Percentiles rank a stretch among this genome's conserved stretches.
Evolutionary conservation across 78 protist species (phyloP).

Genomic region (Guillardia theta): DNA sequence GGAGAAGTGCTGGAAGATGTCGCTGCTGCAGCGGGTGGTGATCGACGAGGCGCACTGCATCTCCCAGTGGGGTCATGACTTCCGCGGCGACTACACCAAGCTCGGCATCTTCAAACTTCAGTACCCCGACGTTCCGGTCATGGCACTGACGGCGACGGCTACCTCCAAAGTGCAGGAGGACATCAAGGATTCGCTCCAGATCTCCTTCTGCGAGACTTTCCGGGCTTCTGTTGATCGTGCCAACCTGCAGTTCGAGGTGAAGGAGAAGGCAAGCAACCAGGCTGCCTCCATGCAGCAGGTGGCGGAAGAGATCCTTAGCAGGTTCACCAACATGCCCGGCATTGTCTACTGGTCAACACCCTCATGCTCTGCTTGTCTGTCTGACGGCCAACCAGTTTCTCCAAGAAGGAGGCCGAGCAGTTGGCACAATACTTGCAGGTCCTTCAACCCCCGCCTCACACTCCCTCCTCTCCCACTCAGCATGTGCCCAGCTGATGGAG

Average conservation of each 20-base stretch:
- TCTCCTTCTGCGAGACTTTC: background rate
- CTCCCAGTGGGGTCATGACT: conserved; percentile 96
- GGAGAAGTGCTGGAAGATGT: background rate
- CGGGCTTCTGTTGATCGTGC: conserved; percentile 81
- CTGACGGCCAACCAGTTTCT: no score
- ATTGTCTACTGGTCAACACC: conserved; percentile 97
- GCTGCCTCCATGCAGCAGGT: no score
- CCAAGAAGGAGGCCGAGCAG: conserved; percentile 77
- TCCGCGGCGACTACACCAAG: conserved; percentile 65
- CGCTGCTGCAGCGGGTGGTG: conserved; percentile 49
- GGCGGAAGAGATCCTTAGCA: no score
- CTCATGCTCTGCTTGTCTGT: no score
- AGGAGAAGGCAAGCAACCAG: no score
- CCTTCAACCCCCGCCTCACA: background rate
- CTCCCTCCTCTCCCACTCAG: background rate
- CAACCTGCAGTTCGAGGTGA: conserved; percentile 72
- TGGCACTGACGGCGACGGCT: conserved; percentile 89
- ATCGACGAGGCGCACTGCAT: conserved; percentile 97
- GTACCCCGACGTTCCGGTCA: conserved; percentile 61
- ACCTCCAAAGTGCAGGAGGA: conserved; percentile 38
- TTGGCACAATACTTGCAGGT: no score
- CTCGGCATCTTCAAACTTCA: conserved; percentile 49
- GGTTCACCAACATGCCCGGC: no score
- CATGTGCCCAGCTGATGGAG: background rate
- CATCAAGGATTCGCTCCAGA: background rate